Percentiles rank a stretch among this genome's conserved stretches.
Evolutionary conservation across 2,329 filamentous ascomycete genomes (phyloP).

Genomic region (Aureobasidium sp.): DNA sequence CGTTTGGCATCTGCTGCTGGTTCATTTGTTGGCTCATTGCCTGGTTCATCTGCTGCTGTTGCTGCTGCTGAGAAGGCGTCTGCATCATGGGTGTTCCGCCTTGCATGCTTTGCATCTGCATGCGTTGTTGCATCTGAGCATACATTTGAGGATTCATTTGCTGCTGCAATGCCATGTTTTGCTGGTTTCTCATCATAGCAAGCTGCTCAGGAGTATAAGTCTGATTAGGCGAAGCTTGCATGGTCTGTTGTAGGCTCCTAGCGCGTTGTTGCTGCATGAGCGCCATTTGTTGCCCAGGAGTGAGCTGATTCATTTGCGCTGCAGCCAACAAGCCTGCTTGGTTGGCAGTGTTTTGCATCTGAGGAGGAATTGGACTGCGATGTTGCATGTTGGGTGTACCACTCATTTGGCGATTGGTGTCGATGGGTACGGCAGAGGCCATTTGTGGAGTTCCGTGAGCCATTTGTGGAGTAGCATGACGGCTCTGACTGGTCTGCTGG

Average conservation of each 20-base stretch:
- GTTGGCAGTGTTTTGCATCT: constrained; percentile 23
- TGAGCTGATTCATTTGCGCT: constrained; percentile 21
- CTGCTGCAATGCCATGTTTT: constrained; percentile 19
- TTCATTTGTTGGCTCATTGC: constrained; percentile 21
- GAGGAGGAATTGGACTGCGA: constrained; percentile 25
- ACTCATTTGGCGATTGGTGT: constrained; percentile 27
- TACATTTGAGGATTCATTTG: constrained; percentile 18
- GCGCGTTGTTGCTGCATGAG: constrained; percentile 25
- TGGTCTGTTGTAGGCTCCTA: constrained; percentile 21
- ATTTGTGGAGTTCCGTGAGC: constrained; percentile 31
- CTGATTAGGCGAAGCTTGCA: constrained; percentile 23
- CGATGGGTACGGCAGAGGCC: constrained; percentile 24
- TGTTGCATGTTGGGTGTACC: constrained; percentile 30
- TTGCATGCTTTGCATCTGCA: constrained; percentile 17
- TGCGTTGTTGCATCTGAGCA: constrained; percentile 17
- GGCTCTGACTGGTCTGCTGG: constrained; percentile 29
- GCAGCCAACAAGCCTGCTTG: constrained; percentile 20
- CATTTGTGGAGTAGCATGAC: constrained; percentile 32
- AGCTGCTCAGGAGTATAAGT: constrained; percentile 22
- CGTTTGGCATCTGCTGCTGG: constrained; percentile 16
- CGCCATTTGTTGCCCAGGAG: constrained; percentile 16
- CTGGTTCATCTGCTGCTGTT: constrained; percentile 21
- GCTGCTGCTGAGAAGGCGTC: constrained; percentile 18
- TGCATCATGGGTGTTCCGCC: constrained; percentile 12
- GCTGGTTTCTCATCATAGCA: constrained; percentile 19